Conservation (phyloP, 345 rosid genomes). For the Erodium maritimum region DNA sequence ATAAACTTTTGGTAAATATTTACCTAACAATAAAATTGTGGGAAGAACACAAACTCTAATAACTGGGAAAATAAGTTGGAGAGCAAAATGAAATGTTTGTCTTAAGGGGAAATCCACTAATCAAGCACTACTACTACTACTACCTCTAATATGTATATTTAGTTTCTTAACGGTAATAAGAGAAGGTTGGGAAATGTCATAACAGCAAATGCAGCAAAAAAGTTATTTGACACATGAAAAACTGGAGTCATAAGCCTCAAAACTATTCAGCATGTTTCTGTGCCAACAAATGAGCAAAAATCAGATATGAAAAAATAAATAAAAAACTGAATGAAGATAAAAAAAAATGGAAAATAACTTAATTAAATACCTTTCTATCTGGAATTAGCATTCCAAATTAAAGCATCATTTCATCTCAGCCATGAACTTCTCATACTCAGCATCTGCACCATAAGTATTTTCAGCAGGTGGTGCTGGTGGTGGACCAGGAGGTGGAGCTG, state of each 20-base stretch:
- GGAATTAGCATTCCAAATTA: conserved; percentile 11
- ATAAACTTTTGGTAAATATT: too few relatives aligned
- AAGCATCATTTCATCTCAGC: conserved; percentile 78
- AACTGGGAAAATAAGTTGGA: background rate
- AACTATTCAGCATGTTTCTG: background rate
- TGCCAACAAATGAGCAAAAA: background rate
- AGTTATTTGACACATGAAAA: background rate
- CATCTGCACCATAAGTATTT: conserved; percentile 59
- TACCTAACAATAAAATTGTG: too few relatives aligned
- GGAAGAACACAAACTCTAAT: background rate
- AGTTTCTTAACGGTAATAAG: background rate
- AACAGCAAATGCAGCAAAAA: background rate
- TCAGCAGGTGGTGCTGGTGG: conserved; percentile 40
- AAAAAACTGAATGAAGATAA: background rate
- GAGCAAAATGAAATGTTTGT: background rate
- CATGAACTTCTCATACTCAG: conserved; percentile 94
- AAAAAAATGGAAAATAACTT: background rate
- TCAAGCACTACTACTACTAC: background rate
- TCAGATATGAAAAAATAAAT: background rate
- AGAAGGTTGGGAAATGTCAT: background rate
- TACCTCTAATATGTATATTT: background rate
- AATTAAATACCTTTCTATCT: conserved; percentile 34
- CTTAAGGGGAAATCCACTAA: background rate
- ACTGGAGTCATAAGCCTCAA: background rate
- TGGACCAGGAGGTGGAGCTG: conserved; percentile 40